Evolutionary conservation across 345 rosid genomes (phyloP).

Genomic region (Citrus cavaleriei): DNA sequence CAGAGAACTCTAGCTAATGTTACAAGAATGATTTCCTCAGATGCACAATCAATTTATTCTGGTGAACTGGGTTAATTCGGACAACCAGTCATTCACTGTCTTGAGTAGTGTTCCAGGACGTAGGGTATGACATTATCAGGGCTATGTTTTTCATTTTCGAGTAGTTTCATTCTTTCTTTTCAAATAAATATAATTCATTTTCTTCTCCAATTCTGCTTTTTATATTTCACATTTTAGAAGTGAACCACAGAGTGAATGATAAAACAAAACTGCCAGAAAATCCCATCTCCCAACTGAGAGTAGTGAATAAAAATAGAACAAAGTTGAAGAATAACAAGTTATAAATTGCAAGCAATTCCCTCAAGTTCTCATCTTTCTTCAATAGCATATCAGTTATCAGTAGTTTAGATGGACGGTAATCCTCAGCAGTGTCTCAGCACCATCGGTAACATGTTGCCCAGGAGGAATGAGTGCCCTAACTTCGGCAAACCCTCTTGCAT

Average conservation of each 20-base stretch:
- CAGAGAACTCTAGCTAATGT: background rate
- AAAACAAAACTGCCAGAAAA: background rate
- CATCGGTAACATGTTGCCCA: conserved; percentile 33
- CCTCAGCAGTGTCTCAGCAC: conserved; percentile 47
- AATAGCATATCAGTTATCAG: background rate
- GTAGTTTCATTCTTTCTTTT: background rate
- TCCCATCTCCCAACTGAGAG: background rate
- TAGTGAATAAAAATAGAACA: background rate
- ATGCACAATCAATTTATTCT: background rate
- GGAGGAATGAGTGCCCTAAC: conserved; percentile 45
- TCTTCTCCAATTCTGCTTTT: background rate
- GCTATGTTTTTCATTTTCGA: background rate
- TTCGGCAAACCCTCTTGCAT: conserved; percentile 40
- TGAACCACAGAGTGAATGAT: background rate
- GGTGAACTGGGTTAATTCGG: background rate
- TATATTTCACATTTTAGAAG: background rate
- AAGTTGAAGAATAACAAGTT: background rate
- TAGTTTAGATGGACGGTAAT: conserved; percentile 38
- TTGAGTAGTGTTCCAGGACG: background rate
- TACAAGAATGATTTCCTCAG: background rate
- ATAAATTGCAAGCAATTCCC: too few relatives aligned
- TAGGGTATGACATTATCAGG: background rate
- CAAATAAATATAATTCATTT: background rate
- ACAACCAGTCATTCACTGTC: background rate
- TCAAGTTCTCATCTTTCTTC: background rate